Percentiles rank a stretch among this genome's conserved stretches.
Evolutionary conservation across 2,329 filamentous ascomycete species (phyloP).

Genomic region (Diaporthe australafricana): DNA sequence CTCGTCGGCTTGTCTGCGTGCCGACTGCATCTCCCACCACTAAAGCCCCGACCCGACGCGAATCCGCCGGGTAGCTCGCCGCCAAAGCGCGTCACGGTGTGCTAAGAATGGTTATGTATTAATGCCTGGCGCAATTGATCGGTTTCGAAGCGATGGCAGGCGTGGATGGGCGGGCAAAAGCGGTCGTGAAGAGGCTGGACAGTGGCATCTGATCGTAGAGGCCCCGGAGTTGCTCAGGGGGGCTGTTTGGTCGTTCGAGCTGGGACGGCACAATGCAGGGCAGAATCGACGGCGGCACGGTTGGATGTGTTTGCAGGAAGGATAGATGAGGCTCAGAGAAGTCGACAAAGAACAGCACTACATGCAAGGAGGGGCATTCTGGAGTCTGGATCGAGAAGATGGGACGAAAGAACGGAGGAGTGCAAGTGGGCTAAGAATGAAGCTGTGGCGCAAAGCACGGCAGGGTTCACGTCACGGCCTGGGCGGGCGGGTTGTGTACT

Average conservation of each 20-base stretch:
- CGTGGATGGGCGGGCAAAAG: slow-evolving; percentile 4
- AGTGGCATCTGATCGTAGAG: slow-evolving; percentile 29
- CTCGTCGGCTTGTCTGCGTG: slow-evolving; percentile 32
- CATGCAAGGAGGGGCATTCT: slow-evolving; percentile 23
- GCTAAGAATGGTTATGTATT: neutral
- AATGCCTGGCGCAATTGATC: slow-evolving; percentile 13
- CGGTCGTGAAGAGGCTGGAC: slow-evolving; percentile 1
- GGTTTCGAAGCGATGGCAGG: slow-evolving; percentile 4
- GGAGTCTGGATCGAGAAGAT: slow-evolving; percentile 7
- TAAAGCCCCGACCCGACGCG: slow-evolving; percentile 31
- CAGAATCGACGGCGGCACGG: neutral
- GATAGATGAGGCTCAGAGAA: neutral
- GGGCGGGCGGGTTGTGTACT: neutral
- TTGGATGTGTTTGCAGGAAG: neutral
- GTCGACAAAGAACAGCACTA: neutral
- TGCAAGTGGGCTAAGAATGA: slow-evolving; percentile 23
- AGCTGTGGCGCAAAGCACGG: slow-evolving; percentile 26
- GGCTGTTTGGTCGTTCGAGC: neutral
- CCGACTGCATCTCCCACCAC: slow-evolving; percentile 35
- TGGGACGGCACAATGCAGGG: neutral
- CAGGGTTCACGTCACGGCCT: slow-evolving; percentile 28
- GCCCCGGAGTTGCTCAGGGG: slow-evolving; percentile 23
- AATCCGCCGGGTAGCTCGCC: slow-evolving; percentile 27
- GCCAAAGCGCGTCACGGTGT: slow-evolving; percentile 4
- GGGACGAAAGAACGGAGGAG: slow-evolving; percentile 2